phyloP scores from a whole-genome alignment of 768 basidiomycete species.

The Leccinum variicolor region DNA sequence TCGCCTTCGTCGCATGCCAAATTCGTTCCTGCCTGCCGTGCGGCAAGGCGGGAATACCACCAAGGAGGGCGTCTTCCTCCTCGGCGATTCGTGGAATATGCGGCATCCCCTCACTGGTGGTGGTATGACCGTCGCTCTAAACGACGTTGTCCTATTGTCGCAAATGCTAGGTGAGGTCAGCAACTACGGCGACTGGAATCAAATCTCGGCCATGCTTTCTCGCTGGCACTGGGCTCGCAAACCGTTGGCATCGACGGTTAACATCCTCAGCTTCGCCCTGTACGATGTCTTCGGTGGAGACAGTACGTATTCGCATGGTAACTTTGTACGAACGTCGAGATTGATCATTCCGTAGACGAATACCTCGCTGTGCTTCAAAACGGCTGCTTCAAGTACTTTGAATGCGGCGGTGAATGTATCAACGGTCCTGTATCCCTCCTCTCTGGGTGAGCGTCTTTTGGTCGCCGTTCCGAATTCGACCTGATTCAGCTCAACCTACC shows the following conservation, averaged over 20 bases:
- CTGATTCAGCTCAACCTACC: background rate
- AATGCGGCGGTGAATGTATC: constrained; percentile 85
- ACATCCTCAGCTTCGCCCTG: constrained; percentile 88
- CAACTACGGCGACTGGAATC: constrained; percentile 46
- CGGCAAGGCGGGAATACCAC: constrained; percentile 51
- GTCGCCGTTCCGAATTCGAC: background rate
- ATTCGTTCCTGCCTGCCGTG: constrained; percentile 84
- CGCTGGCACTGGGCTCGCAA: constrained; percentile 89
- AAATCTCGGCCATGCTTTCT: constrained; percentile 50
- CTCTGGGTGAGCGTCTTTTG: constrained; percentile 61
- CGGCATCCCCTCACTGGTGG: constrained; percentile 97
- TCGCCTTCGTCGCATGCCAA: constrained; percentile 90
- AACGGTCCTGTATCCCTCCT: constrained; percentile 88
- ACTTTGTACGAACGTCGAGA: background rate
- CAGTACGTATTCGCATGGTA: constrained; percentile 48
- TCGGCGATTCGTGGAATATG: constrained; percentile 99
- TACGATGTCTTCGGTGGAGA: constrained; percentile 95
- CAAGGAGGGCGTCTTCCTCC: constrained; percentile 73
- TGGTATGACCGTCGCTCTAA: constrained; percentile 95
- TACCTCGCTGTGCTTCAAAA: constrained; percentile 60
- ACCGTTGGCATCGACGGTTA: constrained; percentile 78
- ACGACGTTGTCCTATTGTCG: constrained; percentile 76
- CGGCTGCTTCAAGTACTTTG: constrained; percentile 98
- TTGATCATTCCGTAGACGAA: constrained; percentile 45
- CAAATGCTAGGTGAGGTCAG: constrained; percentile 51